Percentiles rank a stretch among this genome's conserved stretches.
Evolutionary conservation across 2,329 filamentous ascomycete species (phyloP).

Genomic region (Arthrobotrys musiformis): DNA sequence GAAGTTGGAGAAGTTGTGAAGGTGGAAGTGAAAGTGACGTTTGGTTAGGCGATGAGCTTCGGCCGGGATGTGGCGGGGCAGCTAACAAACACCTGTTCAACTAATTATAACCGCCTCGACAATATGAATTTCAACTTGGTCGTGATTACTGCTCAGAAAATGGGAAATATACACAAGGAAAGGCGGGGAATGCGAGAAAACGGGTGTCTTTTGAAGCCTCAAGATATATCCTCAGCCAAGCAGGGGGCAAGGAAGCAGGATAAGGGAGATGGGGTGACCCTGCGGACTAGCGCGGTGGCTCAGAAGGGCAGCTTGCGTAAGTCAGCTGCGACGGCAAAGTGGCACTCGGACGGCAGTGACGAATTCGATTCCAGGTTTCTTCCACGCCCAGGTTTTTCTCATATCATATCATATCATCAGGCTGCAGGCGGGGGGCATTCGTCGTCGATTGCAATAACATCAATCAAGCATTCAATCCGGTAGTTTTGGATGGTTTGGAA

Average conservation of each 20-base stretch:
- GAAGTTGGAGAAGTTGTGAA: neutral
- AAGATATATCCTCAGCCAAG: no score
- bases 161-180: neutral
- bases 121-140: no score
- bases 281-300: constrained; percentile 40
- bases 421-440: neutral
- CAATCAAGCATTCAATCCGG: no score
- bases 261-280: constrained; percentile 1
- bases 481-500: neutral
- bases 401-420: constrained; percentile 22
- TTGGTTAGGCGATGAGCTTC: constrained; percentile 20
- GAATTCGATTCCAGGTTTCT: no score
- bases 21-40: neutral
- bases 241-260: no score
- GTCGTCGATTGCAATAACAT: neutral
- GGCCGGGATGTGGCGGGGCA: constrained; percentile 25
- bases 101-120: no score
- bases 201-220: neutral
- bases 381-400: neutral
- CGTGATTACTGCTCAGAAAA: neutral
- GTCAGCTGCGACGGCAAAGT: constrained; percentile 54
- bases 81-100: neutral
- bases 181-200: neutral
- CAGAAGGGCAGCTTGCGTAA: constrained; percentile 53
- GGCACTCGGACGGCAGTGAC: constrained; percentile 48